A percentile compares a stretch with the other conserved stretches of the same genome.
Evolutionary conservation across 2,329 filamentous ascomycete species (phyloP).

Genomic region (Ophiocordyceps unilateralis): DNA sequence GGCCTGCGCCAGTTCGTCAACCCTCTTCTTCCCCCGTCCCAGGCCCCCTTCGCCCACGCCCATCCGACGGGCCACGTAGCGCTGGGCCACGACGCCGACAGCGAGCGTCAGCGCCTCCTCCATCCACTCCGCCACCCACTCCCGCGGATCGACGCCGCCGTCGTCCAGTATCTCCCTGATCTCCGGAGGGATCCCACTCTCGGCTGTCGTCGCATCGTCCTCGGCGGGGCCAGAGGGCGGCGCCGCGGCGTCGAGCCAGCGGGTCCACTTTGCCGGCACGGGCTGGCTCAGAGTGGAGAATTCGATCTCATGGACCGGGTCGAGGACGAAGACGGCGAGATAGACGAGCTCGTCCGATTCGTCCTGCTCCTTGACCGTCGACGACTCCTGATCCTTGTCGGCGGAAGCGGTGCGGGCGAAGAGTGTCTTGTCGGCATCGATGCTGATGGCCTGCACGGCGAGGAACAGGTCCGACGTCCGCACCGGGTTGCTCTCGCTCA

Average conservation of each 20-base stretch:
- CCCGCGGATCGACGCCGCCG: conserved; percentile 70
- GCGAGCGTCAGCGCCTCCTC: conserved; percentile 68
- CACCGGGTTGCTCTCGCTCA: conserved; percentile 76
- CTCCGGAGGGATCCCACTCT: conserved; percentile 48
- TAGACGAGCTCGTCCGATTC: conserved; percentile 44
- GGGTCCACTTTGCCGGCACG: conserved; percentile 70
- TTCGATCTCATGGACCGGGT: conserved; percentile 80
- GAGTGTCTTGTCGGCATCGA: conserved; percentile 44
- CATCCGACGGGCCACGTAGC: conserved; percentile 91
- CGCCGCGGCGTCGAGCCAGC: conserved; percentile 73
- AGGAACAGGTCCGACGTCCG: conserved; percentile 90
- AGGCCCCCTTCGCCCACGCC: conserved; percentile 71
- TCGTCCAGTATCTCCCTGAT: conserved; percentile 70
- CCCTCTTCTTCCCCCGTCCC: conserved; percentile 42
- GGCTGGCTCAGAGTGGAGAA: conserved; percentile 72
- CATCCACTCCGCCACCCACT: conserved; percentile 97
- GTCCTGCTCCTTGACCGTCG: conserved; percentile 31
- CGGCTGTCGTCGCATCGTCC: conserved; percentile 20
- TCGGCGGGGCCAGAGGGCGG: conserved; percentile 34
- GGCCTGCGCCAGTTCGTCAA: conserved; percentile 36
- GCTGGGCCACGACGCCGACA: conserved; percentile 76
- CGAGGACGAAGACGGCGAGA: conserved; percentile 66
- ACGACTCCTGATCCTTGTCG: conserved; percentile 37
- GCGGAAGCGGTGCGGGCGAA: conserved; percentile 42
- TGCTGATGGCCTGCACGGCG: conserved; percentile 72